Evolutionary conservation across 208 protist species (phyloP), one percentile per base, ranked within the genome.

Genomic region (Leishmania lainsoni): DNA sequence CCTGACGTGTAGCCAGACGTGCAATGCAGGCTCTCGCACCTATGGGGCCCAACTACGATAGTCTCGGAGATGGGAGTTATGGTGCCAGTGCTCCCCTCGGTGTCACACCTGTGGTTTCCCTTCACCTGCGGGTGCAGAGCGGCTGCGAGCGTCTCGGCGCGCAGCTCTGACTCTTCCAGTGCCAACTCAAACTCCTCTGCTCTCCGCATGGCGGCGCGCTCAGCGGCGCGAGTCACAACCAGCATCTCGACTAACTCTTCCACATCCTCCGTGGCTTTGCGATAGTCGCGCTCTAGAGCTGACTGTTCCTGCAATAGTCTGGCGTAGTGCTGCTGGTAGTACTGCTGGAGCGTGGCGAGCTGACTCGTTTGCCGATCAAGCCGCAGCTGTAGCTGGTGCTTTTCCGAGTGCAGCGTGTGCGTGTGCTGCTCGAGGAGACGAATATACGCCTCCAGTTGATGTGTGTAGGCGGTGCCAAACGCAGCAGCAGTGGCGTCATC

Each of bases 131-230:
- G 32, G 59, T 48, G 58, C 74, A 56, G 42, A 48, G 17, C 39
- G 20, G 74, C 58, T 49, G 52, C 75, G 42, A 79, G 29, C 54
- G 42, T 56, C 29, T 70, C 75, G 39, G 72, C 14, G 1, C 52
- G 74, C 54, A 22, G 42, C 69, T 76, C 75, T 65, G 75, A 75
- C 56, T 75, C 58, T 20, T 76, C 75, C 65, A 84, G 56, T 20
- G 81, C 81, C 39, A 45, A 48, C 75, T 80, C 75, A 10, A 72
- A 65, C 69, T 84, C 81, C 56, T 65, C 42, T 58, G 71, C 52
- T 12, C 81, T 76, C 32, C 81, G 81, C 81, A 84, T 52, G 22
- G 81, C 81, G 22, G 81, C 81, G 54, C 76, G 81, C 51, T 84
- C 81, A 17, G 81, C 81, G 14, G 81, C 81, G 54, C 81, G 74